These are phyloP conservation scores for Panaeolus papilionaceus DNA, from an alignment of 768 basidiomycete genomes.

Conservation along the genomic window DNA sequence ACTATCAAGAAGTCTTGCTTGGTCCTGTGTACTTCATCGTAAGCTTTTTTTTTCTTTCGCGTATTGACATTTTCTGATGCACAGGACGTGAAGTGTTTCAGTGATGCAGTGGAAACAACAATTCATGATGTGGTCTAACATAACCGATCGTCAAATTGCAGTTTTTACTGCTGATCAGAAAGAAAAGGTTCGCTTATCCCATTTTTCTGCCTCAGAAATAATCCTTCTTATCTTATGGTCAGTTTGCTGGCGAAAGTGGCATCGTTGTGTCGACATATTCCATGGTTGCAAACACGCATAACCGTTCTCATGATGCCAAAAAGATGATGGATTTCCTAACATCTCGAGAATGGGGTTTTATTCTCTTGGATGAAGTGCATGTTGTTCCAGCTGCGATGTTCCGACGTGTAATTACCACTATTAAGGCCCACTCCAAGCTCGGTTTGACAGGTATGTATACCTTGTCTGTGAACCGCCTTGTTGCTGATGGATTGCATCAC, in stretches of 20 bases:
- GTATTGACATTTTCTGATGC: constrained; percentile 19
- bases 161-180: constrained; percentile 98
- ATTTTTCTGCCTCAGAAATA: not conserved
- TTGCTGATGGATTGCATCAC: constrained; percentile 16
- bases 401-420: constrained; percentile 94
- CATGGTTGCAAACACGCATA: constrained; percentile 99
- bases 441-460: constrained; percentile 85
- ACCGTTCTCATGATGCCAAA: constrained; percentile 98
- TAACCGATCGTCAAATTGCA: constrained; percentile 95
- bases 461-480: not conserved
- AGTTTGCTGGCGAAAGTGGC: constrained; percentile 97
- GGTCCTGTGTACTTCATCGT: constrained; percentile 98
- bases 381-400: constrained; percentile 99
- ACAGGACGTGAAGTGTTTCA: constrained; percentile 60
- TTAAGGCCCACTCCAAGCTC: constrained; percentile 98
- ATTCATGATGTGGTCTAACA: constrained; percentile 98
- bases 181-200: constrained; percentile 75
- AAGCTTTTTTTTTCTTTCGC: constrained; percentile 39
- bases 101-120: constrained; percentile 99
- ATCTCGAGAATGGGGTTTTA: constrained; percentile 99
- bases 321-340: constrained; percentile 99
- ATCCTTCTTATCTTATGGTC: constrained; percentile 19
- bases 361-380: constrained; percentile 97
- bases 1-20: constrained; percentile 99
- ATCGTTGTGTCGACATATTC: constrained; percentile 99